Conservation (phyloP, 2,329 filamentous ascomycete species). For the Talaromyces pinophilus region DNA sequence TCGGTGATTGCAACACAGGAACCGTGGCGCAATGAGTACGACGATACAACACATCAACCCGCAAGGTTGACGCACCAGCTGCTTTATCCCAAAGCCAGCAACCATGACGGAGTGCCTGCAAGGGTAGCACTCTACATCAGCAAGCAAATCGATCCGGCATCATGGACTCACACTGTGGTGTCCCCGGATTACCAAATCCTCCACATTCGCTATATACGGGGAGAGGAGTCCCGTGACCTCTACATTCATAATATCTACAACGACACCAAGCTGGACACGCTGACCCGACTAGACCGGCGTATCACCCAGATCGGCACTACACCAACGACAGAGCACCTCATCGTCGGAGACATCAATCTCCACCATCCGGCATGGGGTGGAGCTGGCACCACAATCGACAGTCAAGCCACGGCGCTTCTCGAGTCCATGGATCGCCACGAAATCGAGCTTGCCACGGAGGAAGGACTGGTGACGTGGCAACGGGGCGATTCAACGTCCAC, state of each 20-base stretch:
- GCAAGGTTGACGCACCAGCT: conserved; percentile 26
- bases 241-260: conserved; percentile 1
- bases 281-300: not conserved
- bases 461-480: not conserved
- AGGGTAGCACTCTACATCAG: not conserved
- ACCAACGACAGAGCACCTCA: not conserved
- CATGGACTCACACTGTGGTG: not conserved
- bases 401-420: not conserved
- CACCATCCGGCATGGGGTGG: not conserved
- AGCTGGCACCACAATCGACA: not conserved
- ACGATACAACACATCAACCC: conserved; percentile 29
- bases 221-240: rapidly evolving
- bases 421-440: not conserved
- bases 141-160: not conserved
- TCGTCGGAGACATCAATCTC: not conserved
- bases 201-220: not conserved
- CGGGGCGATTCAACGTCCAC: not conserved
- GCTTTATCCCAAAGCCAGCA: conserved; percentile 22
- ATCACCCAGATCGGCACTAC: not conserved
- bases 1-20: conserved; percentile 32
- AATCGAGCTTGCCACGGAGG: not conserved
- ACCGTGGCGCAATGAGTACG: conserved; percentile 28
- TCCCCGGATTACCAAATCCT: conserved; percentile 2
- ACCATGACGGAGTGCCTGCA: not conserved
- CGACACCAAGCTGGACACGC: not conserved